phyloP scores from a whole-genome alignment of 805 yeast species.

The Teunomyces panamensis region DNA sequence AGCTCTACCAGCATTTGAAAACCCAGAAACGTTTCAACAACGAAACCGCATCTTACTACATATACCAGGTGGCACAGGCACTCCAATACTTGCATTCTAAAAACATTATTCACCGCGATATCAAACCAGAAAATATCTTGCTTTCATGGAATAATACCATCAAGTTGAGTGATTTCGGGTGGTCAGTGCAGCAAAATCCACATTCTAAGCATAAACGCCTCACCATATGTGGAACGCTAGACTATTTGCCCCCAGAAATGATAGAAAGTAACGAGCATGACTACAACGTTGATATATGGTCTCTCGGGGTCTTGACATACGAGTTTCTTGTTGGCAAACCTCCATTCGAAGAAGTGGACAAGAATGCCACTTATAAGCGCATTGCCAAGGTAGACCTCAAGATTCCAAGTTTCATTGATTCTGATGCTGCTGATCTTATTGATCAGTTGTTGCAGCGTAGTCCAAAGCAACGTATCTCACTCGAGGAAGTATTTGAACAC shows the following conservation, averaged over 20 bases:
- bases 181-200: constrained; percentile 67
- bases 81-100: constrained; percentile 73
- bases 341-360: constrained; percentile 83
- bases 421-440: constrained; percentile 78
- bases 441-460: constrained; percentile 58
- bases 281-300: constrained; percentile 83
- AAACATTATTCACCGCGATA: constrained; percentile 84
- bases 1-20: constrained; percentile 71
- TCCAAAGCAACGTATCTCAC: constrained; percentile 61
- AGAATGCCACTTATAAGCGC: constrained; percentile 73
- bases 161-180: constrained; percentile 92
- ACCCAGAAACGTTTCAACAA: constrained; percentile 69
- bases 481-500: constrained; percentile 64
- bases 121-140: constrained; percentile 90
- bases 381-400: constrained; percentile 74
- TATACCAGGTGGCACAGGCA: constrained; percentile 80
- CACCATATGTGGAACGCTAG: constrained; percentile 93
- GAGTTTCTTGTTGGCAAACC: constrained; percentile 88
- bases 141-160: constrained; percentile 72
- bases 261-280: constrained; percentile 81
- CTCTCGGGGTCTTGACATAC: constrained; percentile 81
- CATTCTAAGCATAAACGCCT: constrained; percentile 43
- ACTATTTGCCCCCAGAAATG: constrained; percentile 94
- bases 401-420: constrained; percentile 67
- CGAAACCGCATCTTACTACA: constrained; percentile 70